Evolutionary conservation across 495 filamentous ascomycete species (phyloP).

Genomic region (Aspergillus hancockii): DNA sequence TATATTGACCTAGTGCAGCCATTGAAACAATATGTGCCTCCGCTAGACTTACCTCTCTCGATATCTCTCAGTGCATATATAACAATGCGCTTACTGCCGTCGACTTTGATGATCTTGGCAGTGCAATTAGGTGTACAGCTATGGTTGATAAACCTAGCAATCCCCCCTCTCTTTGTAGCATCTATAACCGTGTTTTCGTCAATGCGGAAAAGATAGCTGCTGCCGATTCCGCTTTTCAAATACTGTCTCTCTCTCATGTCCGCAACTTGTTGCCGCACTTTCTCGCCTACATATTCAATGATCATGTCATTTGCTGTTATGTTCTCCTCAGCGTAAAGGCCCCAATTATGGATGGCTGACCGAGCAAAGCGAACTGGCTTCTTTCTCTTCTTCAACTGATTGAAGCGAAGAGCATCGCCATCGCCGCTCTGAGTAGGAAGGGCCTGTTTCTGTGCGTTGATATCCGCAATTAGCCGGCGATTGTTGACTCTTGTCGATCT

Average conservation of each 20-base stretch:
- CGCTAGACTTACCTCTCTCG: constrained; percentile 72
- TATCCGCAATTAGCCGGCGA: constrained; percentile 87
- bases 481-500: constrained; percentile 93
- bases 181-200: constrained; percentile 98
- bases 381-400: constrained; percentile 98
- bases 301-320: constrained; percentile 99
- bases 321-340: constrained; percentile 94
- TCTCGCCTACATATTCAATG: constrained; percentile 99
- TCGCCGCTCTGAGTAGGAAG: constrained; percentile 69
- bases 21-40: background rate
- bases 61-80: constrained; percentile 98
- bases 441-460: constrained; percentile 89
- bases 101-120: constrained; percentile 99
- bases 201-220: constrained; percentile 96
- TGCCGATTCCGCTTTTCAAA: constrained; percentile 93
- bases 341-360: constrained; percentile 99
- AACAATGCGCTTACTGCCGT: constrained; percentile 98
- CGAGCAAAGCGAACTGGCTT: constrained; percentile 98
- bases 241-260: constrained; percentile 91
- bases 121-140: constrained; percentile 98
- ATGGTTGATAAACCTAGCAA: constrained; percentile 98
- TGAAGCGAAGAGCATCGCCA: constrained; percentile 90
- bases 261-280: constrained; percentile 92
- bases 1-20: constrained; percentile 4
- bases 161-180: constrained; percentile 96